A percentile compares a stretch with the other conserved stretches of the same genome.
Conservation (phyloP, 2,329 filamentous ascomycete genomes). For the Lasiodiplodia theobromae region DNA sequence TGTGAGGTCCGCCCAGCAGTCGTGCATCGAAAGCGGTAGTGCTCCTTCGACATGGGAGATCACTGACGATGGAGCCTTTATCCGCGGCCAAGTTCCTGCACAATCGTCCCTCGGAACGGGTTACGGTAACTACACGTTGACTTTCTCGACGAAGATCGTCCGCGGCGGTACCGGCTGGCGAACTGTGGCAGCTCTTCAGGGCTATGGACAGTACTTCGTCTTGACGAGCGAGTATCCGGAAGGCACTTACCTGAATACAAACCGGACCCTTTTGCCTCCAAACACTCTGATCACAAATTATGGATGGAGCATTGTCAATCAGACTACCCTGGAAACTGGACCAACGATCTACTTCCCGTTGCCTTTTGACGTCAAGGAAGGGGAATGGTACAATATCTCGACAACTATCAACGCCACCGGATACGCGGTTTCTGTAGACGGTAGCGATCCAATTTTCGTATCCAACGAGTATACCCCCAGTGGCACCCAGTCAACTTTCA, state of each 20-base stretch:
- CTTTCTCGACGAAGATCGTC: constrained; percentile 49
- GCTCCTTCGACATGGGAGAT: constrained; percentile 48
- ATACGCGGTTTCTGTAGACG: constrained; percentile 42
- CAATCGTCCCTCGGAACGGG: constrained; percentile 36
- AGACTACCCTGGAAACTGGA: constrained; percentile 42
- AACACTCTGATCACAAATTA: constrained; percentile 47
- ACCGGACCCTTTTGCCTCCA: constrained; percentile 44
- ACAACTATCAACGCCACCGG: constrained; percentile 41
- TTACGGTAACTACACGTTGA: constrained; percentile 47
- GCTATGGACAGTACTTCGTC: constrained; percentile 22
- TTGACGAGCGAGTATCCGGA: constrained; percentile 29
- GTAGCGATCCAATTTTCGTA: constrained; percentile 35
- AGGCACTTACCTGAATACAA: constrained; percentile 44
- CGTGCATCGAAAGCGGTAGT: constrained; percentile 49
- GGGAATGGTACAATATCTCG: constrained; percentile 49
- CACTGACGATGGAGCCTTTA: constrained; percentile 43
- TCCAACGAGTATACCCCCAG: constrained; percentile 15
- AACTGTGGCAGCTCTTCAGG: constrained; percentile 32
- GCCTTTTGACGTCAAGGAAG: constrained; percentile 40
- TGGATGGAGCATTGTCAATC: constrained; percentile 47
- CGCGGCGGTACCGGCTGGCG: constrained; percentile 51
- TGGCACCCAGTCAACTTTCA: background rate
- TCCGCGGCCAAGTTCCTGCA: constrained; percentile 45
- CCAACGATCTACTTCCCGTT: constrained; percentile 39
- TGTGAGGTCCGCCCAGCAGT: constrained; percentile 41